Evolutionary conservation across 441 rosid species (phyloP).

Genomic region (Omphalea diandra): DNA sequence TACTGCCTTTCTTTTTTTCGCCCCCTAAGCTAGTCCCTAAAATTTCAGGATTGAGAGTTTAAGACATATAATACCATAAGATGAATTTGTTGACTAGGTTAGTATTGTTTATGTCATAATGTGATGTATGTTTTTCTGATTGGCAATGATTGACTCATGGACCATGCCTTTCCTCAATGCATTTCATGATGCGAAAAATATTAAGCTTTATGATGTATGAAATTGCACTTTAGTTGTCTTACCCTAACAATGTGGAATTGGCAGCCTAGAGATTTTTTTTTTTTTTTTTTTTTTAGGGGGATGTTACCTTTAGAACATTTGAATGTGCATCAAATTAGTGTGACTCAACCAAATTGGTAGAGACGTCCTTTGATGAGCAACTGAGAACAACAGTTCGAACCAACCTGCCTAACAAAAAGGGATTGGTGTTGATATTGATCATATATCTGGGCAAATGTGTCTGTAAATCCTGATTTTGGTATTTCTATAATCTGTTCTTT

Average conservation of each 20-base stretch:
- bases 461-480: no score
- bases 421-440: background rate
- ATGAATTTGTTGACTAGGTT: background rate
- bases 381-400: background rate
- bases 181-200: conserved; percentile 49
- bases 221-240: background rate
- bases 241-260: background rate
- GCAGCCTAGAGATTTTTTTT: background rate
- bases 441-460: background rate
- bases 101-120: background rate
- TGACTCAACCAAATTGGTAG: background rate
- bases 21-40: background rate
- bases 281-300: no score
- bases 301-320: background rate
- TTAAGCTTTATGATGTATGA: conserved; percentile 79
- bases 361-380: background rate
- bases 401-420: background rate
- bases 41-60: background rate
- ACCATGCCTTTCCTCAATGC: conserved; percentile 58
- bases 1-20: background rate
- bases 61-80: background rate
- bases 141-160: conserved; percentile 88
- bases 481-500: no score
- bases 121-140: conserved; percentile 27
- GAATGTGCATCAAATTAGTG: background rate